phyloP scores from a whole-genome alignment of 192 early-diverging fungal species.

The Backusella luteola region DNA sequence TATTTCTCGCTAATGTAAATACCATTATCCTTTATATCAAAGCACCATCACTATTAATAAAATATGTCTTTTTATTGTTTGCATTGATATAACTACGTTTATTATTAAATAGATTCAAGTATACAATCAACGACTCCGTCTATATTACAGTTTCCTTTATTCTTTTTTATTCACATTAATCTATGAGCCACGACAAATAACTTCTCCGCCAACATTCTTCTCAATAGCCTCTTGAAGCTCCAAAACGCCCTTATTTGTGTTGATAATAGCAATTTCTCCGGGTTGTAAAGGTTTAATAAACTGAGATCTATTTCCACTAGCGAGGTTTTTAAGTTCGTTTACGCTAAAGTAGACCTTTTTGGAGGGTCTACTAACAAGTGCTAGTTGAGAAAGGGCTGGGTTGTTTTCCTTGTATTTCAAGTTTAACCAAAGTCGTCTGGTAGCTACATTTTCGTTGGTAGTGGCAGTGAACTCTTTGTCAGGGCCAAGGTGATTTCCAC shows the following conservation, averaged over 20 bases:
- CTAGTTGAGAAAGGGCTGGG: constrained; percentile 79
- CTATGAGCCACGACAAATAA: constrained; percentile 67
- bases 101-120: not conserved
- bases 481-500: constrained; percentile 79
- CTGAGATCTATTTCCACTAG: constrained; percentile 67
- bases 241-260: constrained; percentile 83
- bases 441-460: constrained; percentile 80
- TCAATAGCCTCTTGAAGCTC: constrained; percentile 89
- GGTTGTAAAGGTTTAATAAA: constrained; percentile 82
- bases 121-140: not conserved
- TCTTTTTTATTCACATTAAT: not conserved
- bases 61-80: not conserved
- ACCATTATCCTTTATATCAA: not conserved
- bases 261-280: constrained; percentile 90
- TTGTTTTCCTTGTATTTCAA: constrained; percentile 89
- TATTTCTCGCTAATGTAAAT: not conserved
- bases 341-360: constrained; percentile 77
- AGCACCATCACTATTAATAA: not conserved
- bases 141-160: constrained; percentile 1
- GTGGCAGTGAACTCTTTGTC: constrained; percentile 69
- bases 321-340: constrained; percentile 76
- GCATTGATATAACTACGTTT: not conserved
- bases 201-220: constrained; percentile 82
- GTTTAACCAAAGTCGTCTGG: constrained; percentile 87
- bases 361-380: constrained; percentile 82